phyloP scores from a whole-genome alignment of 2,329 filamentous ascomycete species.

The Neofusicoccum laricinum region DNA sequence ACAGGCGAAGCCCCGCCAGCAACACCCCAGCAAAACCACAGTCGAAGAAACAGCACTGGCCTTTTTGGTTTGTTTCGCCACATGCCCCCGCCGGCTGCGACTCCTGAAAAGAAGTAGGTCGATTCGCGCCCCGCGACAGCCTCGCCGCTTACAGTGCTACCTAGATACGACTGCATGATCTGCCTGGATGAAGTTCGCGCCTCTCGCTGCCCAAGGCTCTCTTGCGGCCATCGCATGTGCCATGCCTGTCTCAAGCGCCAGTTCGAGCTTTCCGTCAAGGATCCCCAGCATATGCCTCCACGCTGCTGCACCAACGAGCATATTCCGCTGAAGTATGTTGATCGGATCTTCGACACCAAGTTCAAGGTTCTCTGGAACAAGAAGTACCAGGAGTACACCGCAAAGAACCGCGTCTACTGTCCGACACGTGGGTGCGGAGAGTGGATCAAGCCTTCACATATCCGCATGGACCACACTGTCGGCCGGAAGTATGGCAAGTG shows the following conservation, averaged over 20 bases:
- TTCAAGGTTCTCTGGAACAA: constrained; percentile 81
- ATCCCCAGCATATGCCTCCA: constrained; percentile 81
- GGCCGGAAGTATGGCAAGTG: constrained; percentile 68
- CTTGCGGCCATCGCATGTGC: constrained; percentile 81
- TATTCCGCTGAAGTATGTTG: constrained; percentile 74
- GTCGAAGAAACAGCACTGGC: constrained; percentile 31
- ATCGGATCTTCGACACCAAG: constrained; percentile 66
- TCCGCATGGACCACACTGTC: constrained; percentile 48
- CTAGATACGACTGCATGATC: constrained; percentile 6
- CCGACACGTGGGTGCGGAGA: constrained; percentile 69
- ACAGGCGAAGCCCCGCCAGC: constrained; percentile 21
- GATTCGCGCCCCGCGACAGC: constrained; percentile 20
- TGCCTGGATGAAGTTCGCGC: background rate
- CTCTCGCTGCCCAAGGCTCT: constrained; percentile 56
- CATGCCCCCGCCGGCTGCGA: constrained; percentile 24
- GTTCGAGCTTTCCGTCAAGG: constrained; percentile 72
- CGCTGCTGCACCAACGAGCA: constrained; percentile 71
- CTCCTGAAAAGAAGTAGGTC: constrained; percentile 27
- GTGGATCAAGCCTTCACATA: constrained; percentile 73
- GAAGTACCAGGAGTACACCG: constrained; percentile 74
- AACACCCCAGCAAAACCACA: constrained; percentile 18
- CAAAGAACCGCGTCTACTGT: constrained; percentile 74
- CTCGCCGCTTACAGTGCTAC: background rate
- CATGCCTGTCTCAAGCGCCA: constrained; percentile 69
- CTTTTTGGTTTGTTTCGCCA: constrained; percentile 31